Base-by-base conservation (phyloP, 495 filamentous ascomycete genomes). In the Talaromyces ruber region DNA sequence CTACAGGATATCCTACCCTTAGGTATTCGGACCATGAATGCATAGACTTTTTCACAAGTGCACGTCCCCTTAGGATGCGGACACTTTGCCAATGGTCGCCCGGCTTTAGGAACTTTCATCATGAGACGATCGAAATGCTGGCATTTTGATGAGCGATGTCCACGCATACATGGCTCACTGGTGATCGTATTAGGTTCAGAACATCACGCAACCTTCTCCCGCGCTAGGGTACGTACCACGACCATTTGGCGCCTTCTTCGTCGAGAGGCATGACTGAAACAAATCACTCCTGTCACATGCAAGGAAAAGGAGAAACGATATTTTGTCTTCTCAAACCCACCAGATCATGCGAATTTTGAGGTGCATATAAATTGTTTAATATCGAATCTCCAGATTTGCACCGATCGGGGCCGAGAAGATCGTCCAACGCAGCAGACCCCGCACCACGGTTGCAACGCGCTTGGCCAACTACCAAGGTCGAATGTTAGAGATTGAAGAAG, bases 121-220 rank as follows among this genome's bases (percentile, higher is more conserved):
- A 95, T 86, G 21, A 91, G 72, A 64, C 90, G 83, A 61, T 86
- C 82, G 58, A 80, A 84, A 75, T 95, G 90, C 32, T 82, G 84
- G 68, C 91, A 95, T 81, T 88, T 90, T 64, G 90, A 90, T 24
- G 91, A 92, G 66, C 91, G 86, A 73, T 95, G 91, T 58, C 91
- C 91, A 59, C 89, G 88, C 65, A 93, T 90, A 66, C 91, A 95
- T 68, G 89, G 87, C 77, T 88, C 86, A 69, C 90, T 94, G 68
- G 16, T 34, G 18, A 29, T 11, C 2, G 11, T 29, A 34, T 70
- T 22, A 70, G 64, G 26, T 12, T 45, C 22, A 32, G 29, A 22
- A 32, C 58, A n/a, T 60, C 37, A 51, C 30, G 37, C 30, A 45
- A 43, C 16, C 26, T 39, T 58, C 63, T 47, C 24, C 22, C 58